These are phyloP conservation scores for Trypethelium eluteriae DNA, from an alignment of 495 filamentous ascomycete species.

Conservation along the genomic window DNA sequence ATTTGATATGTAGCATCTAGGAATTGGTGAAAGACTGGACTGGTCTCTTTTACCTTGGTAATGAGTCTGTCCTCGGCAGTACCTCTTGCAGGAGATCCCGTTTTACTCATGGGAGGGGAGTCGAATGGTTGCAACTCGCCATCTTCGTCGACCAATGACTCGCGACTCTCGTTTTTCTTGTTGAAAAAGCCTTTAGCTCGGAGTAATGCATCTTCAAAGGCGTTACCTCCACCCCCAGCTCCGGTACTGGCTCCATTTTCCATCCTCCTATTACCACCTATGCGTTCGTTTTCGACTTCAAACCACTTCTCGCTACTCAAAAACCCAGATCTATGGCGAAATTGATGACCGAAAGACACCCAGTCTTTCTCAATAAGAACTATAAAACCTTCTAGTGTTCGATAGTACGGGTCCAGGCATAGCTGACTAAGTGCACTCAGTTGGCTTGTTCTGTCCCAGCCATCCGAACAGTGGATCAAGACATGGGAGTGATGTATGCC, in stretches of 20 bases:
- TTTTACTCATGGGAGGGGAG: conserved; percentile 31
- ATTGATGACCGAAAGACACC: conserved; percentile 97
- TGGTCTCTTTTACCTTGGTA: conserved; percentile 75
- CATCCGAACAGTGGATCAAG: conserved; percentile 94
- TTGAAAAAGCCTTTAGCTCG: conserved; percentile 88
- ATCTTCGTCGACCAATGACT: conserved; percentile 55
- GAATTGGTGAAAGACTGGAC: conserved; percentile 98
- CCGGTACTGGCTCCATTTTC: conserved; percentile 8
- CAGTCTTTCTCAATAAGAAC: conserved; percentile 95
- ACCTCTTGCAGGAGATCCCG: conserved; percentile 30
- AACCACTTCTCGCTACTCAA: conserved; percentile 95
- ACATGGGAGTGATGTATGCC: conserved; percentile 90
- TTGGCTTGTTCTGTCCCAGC: conserved; percentile 96
- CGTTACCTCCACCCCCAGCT: conserved; percentile 56
- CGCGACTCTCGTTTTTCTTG: conserved; percentile 59
- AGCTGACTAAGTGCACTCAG: conserved; percentile 89
- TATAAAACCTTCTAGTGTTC: conserved; percentile 93
- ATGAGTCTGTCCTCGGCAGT: conserved; percentile 43
- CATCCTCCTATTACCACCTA: conserved; percentile 40
- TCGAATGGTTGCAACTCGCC: conserved; percentile 55
- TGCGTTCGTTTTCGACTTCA: conserved; percentile 64
- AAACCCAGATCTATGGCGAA: conserved; percentile 77
- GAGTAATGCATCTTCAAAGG: conserved; percentile 76
- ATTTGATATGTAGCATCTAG: conserved; percentile 92
- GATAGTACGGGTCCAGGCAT: conserved; percentile 90